Conservation (phyloP, 2,329 filamentous ascomycete species). For the Penicillium oxalicum region DNA sequence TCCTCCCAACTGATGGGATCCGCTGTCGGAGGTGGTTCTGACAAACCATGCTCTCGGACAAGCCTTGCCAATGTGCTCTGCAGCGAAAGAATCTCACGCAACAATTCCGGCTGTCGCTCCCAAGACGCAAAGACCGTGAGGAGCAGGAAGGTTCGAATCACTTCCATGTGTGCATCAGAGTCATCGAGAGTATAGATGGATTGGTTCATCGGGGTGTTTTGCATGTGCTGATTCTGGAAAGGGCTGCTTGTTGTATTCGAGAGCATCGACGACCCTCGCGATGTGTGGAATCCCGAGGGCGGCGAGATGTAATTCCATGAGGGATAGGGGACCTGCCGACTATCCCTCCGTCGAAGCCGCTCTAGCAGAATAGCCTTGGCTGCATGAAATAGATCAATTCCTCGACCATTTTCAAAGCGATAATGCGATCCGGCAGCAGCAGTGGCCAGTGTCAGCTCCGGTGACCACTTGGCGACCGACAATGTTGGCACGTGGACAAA, state of each 20-base stretch:
- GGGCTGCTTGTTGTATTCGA: constrained; percentile 41
- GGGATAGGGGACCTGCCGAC: constrained; percentile 38
- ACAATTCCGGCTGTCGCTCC: constrained; percentile 52
- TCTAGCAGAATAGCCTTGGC: constrained; percentile 51
- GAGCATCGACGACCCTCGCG: constrained; percentile 37
- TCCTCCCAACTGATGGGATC: constrained; percentile 48
- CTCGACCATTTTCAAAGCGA: constrained; percentile 45
- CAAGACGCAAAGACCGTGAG: constrained; percentile 57
- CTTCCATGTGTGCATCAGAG: constrained; percentile 45
- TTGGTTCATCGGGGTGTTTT: constrained; percentile 26
- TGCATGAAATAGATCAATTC: constrained; percentile 53
- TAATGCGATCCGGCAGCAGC: constrained; percentile 48
- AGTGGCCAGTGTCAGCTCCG: constrained; percentile 47
- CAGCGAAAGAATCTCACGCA: constrained; percentile 53
- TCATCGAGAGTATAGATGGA: constrained; percentile 36
- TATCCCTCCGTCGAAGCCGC: constrained; percentile 47
- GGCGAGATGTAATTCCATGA: constrained; percentile 40
- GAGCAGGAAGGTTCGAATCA: constrained; percentile 46
- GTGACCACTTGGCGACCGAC: constrained; percentile 40
- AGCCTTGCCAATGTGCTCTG: constrained; percentile 53
- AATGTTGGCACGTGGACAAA: constrained; percentile 48
- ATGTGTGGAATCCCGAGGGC: constrained; percentile 33
- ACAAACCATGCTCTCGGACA: constrained; percentile 49
- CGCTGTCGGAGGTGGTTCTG: constrained; percentile 25
- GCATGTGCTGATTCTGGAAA: constrained; percentile 36